Evolutionary conservation across 2,329 filamentous ascomycete genomes (phyloP), one percentile per base, ranked within the genome.

Genomic region (Dothideomycetes sp.): DNA sequence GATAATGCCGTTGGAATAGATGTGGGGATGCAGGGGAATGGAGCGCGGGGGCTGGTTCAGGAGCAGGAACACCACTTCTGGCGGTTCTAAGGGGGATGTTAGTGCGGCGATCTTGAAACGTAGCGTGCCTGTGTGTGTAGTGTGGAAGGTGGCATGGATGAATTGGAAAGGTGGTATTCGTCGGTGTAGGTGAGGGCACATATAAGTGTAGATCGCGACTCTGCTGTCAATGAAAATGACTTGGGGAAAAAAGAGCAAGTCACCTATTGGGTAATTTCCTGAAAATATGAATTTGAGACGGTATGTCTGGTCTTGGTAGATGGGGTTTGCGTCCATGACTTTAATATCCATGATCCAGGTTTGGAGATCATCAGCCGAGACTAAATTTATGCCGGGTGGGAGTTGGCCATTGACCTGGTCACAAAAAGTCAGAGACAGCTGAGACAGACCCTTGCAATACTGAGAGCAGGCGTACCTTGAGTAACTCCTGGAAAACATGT

Each of bases 1-100:
- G 57, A 98, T 98, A 60, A 96, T 94, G 52, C 91, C 91, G 62
- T 98, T 98, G 52, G 84, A 91, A 68, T 98, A 98, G 61, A 98
- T 84, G 65, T 98, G 91, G 3, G 91, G 91, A 55, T 98, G 91
- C 60, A 94, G 88, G 1, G 91, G 91, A 52, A 98, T 88, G 2
- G 70, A 65, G 31, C 73, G 71, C 31, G 61, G 59, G 1, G 63
- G 58, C 30, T 54, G 53, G 24, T 75, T 60, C 38, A 75, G 66
- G 51, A 78, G 70, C 40, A 85, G 71, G 56, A 98, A 98, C 41
- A 84, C 83, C 49, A 96, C 91, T 69, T 98, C 91, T 17, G 91
- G 91, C 0, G 91, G 83, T 67, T 95, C 89, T 94, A 52, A 34
- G n/a, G 12, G 16, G 9, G 32, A 31, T 24, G 36, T 19, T 19